Evolutionary conservation across 345 rosid genomes (phyloP).

Genomic region (Euphorbia tirucalli): DNA sequence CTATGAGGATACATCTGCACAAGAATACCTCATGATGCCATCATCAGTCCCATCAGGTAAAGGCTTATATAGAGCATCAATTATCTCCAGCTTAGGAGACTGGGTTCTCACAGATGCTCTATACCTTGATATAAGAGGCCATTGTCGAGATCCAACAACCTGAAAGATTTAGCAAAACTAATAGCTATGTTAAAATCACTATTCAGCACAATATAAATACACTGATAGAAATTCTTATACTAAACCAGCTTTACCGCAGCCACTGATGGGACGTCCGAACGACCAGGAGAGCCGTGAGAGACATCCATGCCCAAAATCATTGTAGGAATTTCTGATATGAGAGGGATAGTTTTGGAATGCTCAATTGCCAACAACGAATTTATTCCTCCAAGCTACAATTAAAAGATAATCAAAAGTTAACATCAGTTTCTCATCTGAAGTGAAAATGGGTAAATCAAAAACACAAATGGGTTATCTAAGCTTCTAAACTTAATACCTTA

Average conservation of each 20-base stretch:
- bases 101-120: slow-evolving; percentile 89
- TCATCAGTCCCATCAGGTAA: slow-evolving; percentile 51
- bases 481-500: slow-evolving; percentile 50
- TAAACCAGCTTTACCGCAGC: slow-evolving; percentile 55
- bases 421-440: slow-evolving; percentile 3
- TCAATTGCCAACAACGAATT: slow-evolving; percentile 81
- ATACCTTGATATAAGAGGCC: slow-evolving; percentile 86
- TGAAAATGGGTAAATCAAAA: neutral
- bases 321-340: slow-evolving; percentile 66
- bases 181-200: slow-evolving; percentile 3
- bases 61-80: slow-evolving; percentile 80
- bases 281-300: slow-evolving; percentile 90
- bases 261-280: slow-evolving; percentile 64
- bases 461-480: slow-evolving; percentile 4
- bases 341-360: slow-evolving; percentile 43
- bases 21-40: slow-evolving; percentile 74
- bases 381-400: slow-evolving; percentile 79
- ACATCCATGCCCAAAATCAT: slow-evolving; percentile 97
- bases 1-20: neutral
- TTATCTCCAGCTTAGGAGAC: slow-evolving; percentile 79
- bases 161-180: slow-evolving; percentile 28
- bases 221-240: neutral
- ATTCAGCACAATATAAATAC: neutral
- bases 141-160: slow-evolving; percentile 84
- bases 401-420: slow-evolving; percentile 15